A percentile compares a stretch with the other conserved stretches of the same genome.
Conservation (phyloP, 2,329 filamentous ascomycete species). For the Aspergillus brunneoviolaceus region DNA sequence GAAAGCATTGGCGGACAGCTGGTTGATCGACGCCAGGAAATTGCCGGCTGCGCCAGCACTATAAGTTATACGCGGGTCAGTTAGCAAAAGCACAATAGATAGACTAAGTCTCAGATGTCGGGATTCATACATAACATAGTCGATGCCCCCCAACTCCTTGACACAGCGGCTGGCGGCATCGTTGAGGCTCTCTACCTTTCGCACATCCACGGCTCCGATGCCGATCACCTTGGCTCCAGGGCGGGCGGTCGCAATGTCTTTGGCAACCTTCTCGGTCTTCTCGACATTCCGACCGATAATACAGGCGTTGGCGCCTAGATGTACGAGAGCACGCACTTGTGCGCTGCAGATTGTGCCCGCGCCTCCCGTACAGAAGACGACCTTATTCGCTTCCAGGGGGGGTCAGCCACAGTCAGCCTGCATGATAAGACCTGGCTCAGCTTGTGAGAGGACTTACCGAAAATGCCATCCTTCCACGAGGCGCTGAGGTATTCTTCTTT, state of each 20-base stretch:
- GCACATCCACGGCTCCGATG: constrained; percentile 72
- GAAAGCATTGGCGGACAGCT: constrained; percentile 85
- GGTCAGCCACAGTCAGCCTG: constrained; percentile 8
- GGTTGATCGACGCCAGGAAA: constrained; percentile 82
- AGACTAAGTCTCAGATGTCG: background rate
- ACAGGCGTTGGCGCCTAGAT: constrained; percentile 88
- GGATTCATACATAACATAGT: constrained; percentile 77
- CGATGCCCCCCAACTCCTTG: constrained; percentile 80
- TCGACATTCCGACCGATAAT: constrained; percentile 87
- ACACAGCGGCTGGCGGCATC: constrained; percentile 76
- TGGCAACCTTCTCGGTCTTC: constrained; percentile 79
- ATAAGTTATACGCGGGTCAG: background rate
- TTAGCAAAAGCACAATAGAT: constrained; percentile 14
- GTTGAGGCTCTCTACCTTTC: constrained; percentile 67
- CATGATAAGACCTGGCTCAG: background rate
- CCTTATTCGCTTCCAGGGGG: constrained; percentile 66
- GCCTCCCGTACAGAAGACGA: constrained; percentile 92
- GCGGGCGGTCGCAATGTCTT: constrained; percentile 77
- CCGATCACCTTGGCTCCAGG: constrained; percentile 81
- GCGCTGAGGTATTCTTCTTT: constrained; percentile 75
- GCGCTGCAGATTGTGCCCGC: constrained; percentile 92
- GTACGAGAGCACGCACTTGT: constrained; percentile 86
- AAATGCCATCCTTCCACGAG: constrained; percentile 84
- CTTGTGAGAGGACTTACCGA: constrained; percentile 56
- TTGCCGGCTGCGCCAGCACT: constrained; percentile 95